A percentile compares a stretch with the other conserved stretches of the same genome.
These are phyloP conservation scores for Lasiosphaeris hirsuta DNA, from an alignment of 495 filamentous ascomycete species.

Conservation along the genomic window DNA sequence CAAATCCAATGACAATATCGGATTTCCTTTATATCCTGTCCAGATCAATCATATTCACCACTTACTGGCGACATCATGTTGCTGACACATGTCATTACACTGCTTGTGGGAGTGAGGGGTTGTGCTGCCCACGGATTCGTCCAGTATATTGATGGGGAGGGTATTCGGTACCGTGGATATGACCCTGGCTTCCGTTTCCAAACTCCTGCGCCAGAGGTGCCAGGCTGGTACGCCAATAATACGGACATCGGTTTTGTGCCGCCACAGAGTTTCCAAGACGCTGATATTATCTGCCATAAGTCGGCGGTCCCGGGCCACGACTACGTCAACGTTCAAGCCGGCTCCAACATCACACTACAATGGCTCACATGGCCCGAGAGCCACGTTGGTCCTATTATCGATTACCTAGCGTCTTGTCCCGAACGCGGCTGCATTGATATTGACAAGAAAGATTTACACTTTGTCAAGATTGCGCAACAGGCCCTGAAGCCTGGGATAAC, in stretches of 20 bases:
- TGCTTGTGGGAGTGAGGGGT: too few relatives aligned
- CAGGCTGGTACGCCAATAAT: conserved; percentile 18
- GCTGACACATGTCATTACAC: too few relatives aligned
- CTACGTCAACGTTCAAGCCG: conserved; percentile 49
- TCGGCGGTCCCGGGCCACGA: conserved; percentile 48
- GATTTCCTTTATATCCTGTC: too few relatives aligned
- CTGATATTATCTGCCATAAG: conserved; percentile 67
- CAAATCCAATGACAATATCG: too few relatives aligned
- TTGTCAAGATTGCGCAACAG: conserved; percentile 65
- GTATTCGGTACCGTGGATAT: not conserved
- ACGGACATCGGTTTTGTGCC: conserved; percentile 16
- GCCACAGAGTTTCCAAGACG: not conserved
- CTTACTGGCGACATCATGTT: too few relatives aligned
- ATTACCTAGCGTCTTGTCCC: conserved; percentile 65
- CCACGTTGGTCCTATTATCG: conserved; percentile 58
- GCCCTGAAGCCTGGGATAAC: conserved; percentile 47
- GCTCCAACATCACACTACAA: conserved; percentile 51
- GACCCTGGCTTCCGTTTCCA: conserved; percentile 6
- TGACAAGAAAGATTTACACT: conserved; percentile 59
- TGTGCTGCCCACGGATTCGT: conserved; percentile 9
- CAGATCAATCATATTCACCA: too few relatives aligned
- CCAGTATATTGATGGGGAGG: not conserved
- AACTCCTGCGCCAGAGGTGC: not conserved
- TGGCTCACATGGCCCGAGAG: conserved; percentile 62
- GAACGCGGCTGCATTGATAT: conserved; percentile 58